Evolutionary conservation across 2,329 filamentous ascomycete species (phyloP).

Genomic region (Stachybotrys elegans): DNA sequence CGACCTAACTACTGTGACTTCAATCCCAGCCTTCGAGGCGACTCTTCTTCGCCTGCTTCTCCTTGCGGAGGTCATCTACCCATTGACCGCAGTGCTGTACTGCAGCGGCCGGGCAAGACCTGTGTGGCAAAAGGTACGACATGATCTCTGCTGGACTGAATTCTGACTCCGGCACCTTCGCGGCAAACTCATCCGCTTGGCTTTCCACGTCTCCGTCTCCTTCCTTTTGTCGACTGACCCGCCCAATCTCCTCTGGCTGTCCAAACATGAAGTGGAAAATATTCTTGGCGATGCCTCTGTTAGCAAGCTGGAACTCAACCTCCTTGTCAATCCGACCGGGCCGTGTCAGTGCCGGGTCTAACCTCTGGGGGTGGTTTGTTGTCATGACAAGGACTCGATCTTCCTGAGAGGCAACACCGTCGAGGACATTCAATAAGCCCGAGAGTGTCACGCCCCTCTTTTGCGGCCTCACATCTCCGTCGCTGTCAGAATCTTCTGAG

Average conservation of each 20-base stretch:
- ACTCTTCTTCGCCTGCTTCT: conserved; percentile 7
- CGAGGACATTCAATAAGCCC: conserved; percentile 16
- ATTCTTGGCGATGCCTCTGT: conserved; percentile 3
- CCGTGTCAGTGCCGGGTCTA: conserved; percentile 15
- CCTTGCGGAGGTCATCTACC: conserved; percentile 7
- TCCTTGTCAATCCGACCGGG: conserved; percentile 52
- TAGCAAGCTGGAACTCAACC: conserved; percentile 28
- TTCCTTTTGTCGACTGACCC: conserved; percentile 2
- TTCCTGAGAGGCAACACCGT: conserved; percentile 15
- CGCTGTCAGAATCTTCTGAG: conserved; percentile 6
- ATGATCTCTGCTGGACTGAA: conserved; percentile 46
- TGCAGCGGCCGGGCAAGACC: neutral
- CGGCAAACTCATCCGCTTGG: conserved; percentile 29
- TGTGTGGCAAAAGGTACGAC: conserved; percentile 6
- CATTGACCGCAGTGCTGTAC: conserved; percentile 5
- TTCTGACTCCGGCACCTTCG: conserved; percentile 37
- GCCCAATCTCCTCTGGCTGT: too few species aligned
- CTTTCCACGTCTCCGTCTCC: conserved; percentile 1
- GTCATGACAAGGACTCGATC: conserved; percentile 18
- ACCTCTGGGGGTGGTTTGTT: conserved; percentile 16
- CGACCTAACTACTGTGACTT: too few species aligned
- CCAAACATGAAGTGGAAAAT: conserved; percentile 9
- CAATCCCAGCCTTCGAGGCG: neutral
- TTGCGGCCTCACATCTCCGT: conserved; percentile 4
- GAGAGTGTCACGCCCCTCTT: conserved; percentile 11